These are phyloP conservation scores for Triadica sebifera DNA, from an alignment of 345 rosid genomes.

Conservation along the genomic window DNA sequence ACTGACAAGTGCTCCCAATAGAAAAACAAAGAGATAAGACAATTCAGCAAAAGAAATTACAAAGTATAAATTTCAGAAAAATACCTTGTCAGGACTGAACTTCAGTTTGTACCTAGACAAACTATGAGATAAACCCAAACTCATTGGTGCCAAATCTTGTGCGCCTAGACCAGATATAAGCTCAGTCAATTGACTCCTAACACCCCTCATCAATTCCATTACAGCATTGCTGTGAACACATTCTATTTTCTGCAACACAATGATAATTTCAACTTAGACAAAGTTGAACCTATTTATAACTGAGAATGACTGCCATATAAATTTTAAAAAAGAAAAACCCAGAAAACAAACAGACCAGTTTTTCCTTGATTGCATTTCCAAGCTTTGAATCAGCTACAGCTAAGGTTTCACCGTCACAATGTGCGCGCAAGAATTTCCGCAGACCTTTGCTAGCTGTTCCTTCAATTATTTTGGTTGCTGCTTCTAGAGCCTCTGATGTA, in stretches of 20 bases:
- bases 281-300: not conserved
- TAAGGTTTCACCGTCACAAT: constrained; percentile 65
- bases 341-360: constrained; percentile 47
- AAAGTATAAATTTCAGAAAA: not conserved
- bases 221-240: constrained; percentile 87
- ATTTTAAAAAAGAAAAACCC: not conserved
- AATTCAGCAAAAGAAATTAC: not conserved
- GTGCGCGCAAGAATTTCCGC: constrained; percentile 66
- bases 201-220: constrained; percentile 89
- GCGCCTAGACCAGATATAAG: constrained; percentile 75
- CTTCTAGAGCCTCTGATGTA: constrained; percentile 82
- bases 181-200: constrained; percentile 80
- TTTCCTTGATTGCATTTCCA: constrained; percentile 87
- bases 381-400: constrained; percentile 93
- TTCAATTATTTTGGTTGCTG: constrained; percentile 65
- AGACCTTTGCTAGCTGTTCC: constrained; percentile 73
- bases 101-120: constrained; percentile 87
- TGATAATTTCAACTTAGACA: constrained; percentile 8
- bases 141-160: constrained; percentile 91
- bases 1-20: not conserved
- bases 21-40: not conserved
- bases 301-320: not conserved
- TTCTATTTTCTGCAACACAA: constrained; percentile 66
- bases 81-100: constrained; percentile 93
- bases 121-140: constrained; percentile 91